These are phyloP conservation scores for Brasenia schreberi DNA, from an alignment of 164 flowering plant genomes.

Conservation along the genomic window DNA sequence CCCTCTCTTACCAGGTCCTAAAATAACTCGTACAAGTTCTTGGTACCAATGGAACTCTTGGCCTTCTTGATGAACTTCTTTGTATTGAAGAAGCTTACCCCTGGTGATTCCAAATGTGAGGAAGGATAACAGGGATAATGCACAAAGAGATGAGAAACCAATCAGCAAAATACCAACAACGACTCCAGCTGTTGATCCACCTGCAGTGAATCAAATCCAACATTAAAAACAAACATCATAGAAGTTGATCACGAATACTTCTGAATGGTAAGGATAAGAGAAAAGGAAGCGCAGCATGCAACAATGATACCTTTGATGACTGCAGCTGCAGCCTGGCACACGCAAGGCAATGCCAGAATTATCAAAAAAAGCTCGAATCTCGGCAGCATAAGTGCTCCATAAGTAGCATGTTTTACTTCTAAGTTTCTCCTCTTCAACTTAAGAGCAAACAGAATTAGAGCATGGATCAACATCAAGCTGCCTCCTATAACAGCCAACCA, in stretches of 20 bases:
- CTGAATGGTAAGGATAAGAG: background rate
- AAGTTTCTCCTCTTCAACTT: slow-evolving; percentile 27
- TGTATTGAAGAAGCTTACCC: slow-evolving; percentile 84
- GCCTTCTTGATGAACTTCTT: slow-evolving; percentile 87
- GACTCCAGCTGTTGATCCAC: slow-evolving; percentile 39
- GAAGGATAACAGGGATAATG: slow-evolving; percentile 50
- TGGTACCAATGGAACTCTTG: slow-evolving; percentile 69
- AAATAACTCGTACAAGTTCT: slow-evolving; percentile 55
- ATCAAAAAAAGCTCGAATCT: slow-evolving; percentile 77
- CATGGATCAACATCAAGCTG: slow-evolving; percentile 54
- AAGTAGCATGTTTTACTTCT: slow-evolving; percentile 19
- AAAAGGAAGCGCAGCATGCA: background rate
- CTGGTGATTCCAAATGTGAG: slow-evolving; percentile 80
- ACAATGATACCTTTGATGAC: slow-evolving; percentile 44
- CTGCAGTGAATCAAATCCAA: slow-evolving; percentile 17
- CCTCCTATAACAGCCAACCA: slow-evolving; percentile 79
- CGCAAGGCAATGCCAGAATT: slow-evolving; percentile 64
- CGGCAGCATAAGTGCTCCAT: slow-evolving; percentile 65
- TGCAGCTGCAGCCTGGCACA: slow-evolving; percentile 58
- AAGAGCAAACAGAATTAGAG: slow-evolving; percentile 29
- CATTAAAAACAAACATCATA: background rate
- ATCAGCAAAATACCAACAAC: slow-evolving; percentile 47
- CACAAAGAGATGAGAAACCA: slow-evolving; percentile 23
- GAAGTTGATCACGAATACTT: background rate
- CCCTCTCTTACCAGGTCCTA: slow-evolving; percentile 96